phyloP scores from a whole-genome alignment of 305 asterid species.

The Fraxinus sp. region DNA sequence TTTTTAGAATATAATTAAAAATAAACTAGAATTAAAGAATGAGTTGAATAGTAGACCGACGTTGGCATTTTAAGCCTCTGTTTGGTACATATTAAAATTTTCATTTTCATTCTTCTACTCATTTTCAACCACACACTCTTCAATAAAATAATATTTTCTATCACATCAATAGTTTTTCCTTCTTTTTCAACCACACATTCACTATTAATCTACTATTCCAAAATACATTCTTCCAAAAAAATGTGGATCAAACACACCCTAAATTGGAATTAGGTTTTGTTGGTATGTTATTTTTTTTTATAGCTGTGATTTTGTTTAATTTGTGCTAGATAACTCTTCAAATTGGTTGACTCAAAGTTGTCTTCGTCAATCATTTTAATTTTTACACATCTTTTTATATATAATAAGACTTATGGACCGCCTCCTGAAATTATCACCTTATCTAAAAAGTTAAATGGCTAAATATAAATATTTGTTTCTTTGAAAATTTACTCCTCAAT shows the following conservation, averaged over 20 bases:
- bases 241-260: too few relatives aligned
- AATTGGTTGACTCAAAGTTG: constrained; percentile 8
- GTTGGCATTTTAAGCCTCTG: constrained; percentile 1
- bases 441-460: neutral
- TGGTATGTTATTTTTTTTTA: neutral
- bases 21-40: neutral
- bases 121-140: too few relatives aligned
- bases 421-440: neutral
- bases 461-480: too few relatives aligned
- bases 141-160: too few relatives aligned
- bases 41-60: neutral
- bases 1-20: constrained; percentile 13
- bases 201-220: too few relatives aligned
- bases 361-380: neutral
- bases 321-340: neutral
- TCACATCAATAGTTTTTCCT: too few relatives aligned
- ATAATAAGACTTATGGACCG: neutral
- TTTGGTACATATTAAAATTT: too few relatives aligned
- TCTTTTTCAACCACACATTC: too few relatives aligned
- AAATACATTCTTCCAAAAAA: too few relatives aligned
- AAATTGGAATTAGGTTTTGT: constrained; percentile 6
- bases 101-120: too few relatives aligned
- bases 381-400: neutral
- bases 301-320: neutral
- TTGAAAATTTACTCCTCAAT: neutral